A percentile compares a stretch with the other conserved stretches of the same genome.
Evolutionary conservation across 2,329 filamentous ascomycete species (phyloP).

Genomic region (Acephala macrosclerotiorum): DNA sequence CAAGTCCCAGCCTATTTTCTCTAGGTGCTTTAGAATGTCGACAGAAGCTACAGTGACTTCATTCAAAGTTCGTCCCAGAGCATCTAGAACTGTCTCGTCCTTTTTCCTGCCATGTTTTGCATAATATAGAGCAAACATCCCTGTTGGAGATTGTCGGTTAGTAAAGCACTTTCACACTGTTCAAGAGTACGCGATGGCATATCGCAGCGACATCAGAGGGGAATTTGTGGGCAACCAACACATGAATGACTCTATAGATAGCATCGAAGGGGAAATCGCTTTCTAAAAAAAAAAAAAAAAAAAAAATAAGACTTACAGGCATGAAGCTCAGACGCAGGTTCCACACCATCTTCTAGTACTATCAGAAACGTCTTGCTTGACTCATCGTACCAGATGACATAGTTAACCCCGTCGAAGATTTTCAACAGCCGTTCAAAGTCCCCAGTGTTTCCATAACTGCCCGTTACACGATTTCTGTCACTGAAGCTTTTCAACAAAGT

Average conservation of each 20-base stretch:
- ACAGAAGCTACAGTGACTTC: background rate
- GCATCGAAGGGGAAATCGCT: too few species aligned
- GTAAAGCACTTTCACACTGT: constrained; percentile 9
- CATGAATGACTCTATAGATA: too few species aligned
- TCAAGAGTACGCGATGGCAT: background rate
- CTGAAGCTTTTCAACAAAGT: constrained; percentile 34
- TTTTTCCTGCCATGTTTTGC: background rate
- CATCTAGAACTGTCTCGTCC: constrained; percentile 15
- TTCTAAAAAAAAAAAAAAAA: too few species aligned
- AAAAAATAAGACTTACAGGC: constrained; percentile 65
- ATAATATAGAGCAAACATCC: background rate
- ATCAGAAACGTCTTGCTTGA: constrained; percentile 58
- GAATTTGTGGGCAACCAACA: background rate
- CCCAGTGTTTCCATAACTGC: constrained; percentile 13
- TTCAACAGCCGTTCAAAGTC: constrained; percentile 39
- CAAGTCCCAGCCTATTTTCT: constrained; percentile 69
- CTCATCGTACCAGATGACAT: constrained; percentile 66
- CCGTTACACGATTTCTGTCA: constrained; percentile 8
- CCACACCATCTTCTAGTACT: constrained; percentile 66
- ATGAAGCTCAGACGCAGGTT: constrained; percentile 58
- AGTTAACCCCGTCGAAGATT: constrained; percentile 59
- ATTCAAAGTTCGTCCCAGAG: constrained; percentile 14
- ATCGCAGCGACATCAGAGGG: background rate
- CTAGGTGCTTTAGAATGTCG: constrained; percentile 45
- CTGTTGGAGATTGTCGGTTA: background rate